Conservation (phyloP, 768 basidiomycete species). For the Lepiota brunneoincarnata region DNA sequence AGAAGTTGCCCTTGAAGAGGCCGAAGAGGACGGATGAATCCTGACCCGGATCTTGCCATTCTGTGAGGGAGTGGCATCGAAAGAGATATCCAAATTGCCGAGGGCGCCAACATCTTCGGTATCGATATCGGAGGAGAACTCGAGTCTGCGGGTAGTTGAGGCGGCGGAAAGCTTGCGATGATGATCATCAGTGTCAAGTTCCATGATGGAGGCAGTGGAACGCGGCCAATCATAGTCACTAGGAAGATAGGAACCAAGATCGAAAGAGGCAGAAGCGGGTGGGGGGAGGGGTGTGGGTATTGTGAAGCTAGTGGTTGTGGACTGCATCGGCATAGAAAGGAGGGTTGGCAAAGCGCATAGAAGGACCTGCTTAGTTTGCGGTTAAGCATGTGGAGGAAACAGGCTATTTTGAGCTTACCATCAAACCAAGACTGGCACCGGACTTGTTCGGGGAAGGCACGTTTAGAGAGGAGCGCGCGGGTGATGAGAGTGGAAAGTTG, state of each 20-base stretch:
- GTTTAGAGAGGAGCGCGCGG: conserved; percentile 34
- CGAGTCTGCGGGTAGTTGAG: conserved; percentile 44
- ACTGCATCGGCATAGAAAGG: conserved; percentile 63
- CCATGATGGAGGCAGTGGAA: conserved; percentile 24
- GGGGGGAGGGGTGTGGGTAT: conserved; percentile 46
- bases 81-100: conserved; percentile 66
- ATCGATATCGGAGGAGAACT: conserved; percentile 52
- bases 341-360: conserved; percentile 76
- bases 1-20: conserved; percentile 38
- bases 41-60: conserved; percentile 74
- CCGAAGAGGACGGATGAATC: conserved; percentile 59
- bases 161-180: conserved; percentile 28
- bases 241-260: conserved; percentile 45
- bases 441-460: conserved; percentile 52
- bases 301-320: conserved; percentile 50
- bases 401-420: conserved; percentile 8
- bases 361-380: conserved; percentile 49
- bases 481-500: conserved; percentile 42
- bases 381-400: conserved; percentile 17
- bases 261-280: conserved; percentile 41
- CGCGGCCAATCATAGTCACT: conserved; percentile 57
- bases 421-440: conserved; percentile 61
- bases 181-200: conserved; percentile 27
- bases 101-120: conserved; percentile 44
- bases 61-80: conserved; percentile 61